A percentile compares a stretch with the other conserved stretches of the same genome.
Conservation (phyloP, 2,329 filamentous ascomycete species). For the Claviceps sp. region DNA sequence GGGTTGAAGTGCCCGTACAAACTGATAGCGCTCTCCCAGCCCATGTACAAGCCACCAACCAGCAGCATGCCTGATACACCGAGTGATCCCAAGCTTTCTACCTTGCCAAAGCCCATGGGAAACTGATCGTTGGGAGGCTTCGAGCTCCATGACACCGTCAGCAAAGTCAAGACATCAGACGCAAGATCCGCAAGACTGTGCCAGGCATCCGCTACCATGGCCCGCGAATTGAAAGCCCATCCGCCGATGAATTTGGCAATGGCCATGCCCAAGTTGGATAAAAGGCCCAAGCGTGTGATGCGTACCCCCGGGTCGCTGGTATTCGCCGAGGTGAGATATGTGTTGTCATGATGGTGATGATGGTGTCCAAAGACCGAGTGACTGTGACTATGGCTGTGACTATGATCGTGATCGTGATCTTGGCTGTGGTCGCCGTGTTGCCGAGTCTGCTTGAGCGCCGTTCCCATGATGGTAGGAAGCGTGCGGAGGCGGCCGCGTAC, state of each 20-base stretch:
- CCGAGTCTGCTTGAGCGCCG: slow-evolving; percentile 19
- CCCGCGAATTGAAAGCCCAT: slow-evolving; percentile 88
- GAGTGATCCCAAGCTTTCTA: slow-evolving; percentile 89
- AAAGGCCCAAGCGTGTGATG: slow-evolving; percentile 42
- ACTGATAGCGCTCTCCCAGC: slow-evolving; percentile 55
- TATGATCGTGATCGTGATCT: slow-evolving; percentile 23
- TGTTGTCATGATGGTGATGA: slow-evolving; percentile 81
- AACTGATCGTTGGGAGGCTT: slow-evolving; percentile 73
- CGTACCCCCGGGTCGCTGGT: slow-evolving; percentile 56
- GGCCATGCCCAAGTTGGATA: slow-evolving; percentile 91
- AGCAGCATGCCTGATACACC: slow-evolving; percentile 88
- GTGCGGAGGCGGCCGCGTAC: slow-evolving; percentile 11
- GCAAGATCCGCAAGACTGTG: slow-evolving; percentile 92
- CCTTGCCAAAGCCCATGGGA: slow-evolving; percentile 86
- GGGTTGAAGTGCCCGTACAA: slow-evolving; percentile 62
- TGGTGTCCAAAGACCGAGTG: slow-evolving; percentile 42
- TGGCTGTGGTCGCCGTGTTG: slow-evolving; percentile 17
- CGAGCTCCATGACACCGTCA: slow-evolving; percentile 86
- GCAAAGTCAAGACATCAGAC: slow-evolving; percentile 85
- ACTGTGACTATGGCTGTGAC: slow-evolving; percentile 19
- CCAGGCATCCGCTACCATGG: slow-evolving; percentile 84
- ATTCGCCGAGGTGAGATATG: slow-evolving; percentile 81
- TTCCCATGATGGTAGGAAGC: slow-evolving; percentile 15
- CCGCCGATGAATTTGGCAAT: slow-evolving; percentile 85
- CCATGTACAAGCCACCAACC: slow-evolving; percentile 84